These are phyloP conservation scores for Capsicum baccatum DNA, from an alignment of 257 asterid species.

Conservation along the genomic window DNA sequence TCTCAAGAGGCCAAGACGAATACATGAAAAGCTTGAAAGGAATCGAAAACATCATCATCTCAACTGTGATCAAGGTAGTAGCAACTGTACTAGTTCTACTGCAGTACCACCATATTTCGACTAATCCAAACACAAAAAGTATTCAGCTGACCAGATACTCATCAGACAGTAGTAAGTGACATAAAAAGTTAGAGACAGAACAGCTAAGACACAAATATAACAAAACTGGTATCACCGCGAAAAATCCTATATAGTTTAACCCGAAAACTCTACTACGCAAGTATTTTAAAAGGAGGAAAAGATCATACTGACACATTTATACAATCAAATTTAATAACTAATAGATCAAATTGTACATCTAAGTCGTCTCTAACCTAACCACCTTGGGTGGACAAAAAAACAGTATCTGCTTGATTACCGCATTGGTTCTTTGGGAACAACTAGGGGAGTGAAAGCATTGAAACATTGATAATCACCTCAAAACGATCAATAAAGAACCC, in stretches of 20 bases:
- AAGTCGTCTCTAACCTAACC: constrained; percentile 2
- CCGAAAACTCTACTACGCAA: neutral
- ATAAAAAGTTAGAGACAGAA: no score
- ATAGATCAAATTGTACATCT: neutral
- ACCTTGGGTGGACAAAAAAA: neutral
- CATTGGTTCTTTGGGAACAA: neutral
- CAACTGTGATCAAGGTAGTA: no score
- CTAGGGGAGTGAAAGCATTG: neutral
- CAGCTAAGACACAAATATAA: no score
- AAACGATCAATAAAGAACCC: constrained; percentile 92
- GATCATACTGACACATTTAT: neutral
- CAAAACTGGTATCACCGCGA: no score
- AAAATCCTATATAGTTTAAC: neutral
- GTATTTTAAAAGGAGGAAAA: neutral
- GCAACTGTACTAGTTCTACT: neutral
- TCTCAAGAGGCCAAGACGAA: neutral
- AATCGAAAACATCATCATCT: neutral
- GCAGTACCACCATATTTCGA: neutral
- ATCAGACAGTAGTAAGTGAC: neutral
- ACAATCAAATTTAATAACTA: neutral
- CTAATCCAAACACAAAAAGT: neutral
- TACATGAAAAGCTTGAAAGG: neutral
- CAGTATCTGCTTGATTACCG: neutral
- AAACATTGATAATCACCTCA: constrained; percentile 57
- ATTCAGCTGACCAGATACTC: neutral